Percentiles rank a stretch among this genome's conserved stretches.
phyloP scores from a whole-genome alignment of 2,329 filamentous ascomycete genomes.

The Arachnomyces sp. region DNA sequence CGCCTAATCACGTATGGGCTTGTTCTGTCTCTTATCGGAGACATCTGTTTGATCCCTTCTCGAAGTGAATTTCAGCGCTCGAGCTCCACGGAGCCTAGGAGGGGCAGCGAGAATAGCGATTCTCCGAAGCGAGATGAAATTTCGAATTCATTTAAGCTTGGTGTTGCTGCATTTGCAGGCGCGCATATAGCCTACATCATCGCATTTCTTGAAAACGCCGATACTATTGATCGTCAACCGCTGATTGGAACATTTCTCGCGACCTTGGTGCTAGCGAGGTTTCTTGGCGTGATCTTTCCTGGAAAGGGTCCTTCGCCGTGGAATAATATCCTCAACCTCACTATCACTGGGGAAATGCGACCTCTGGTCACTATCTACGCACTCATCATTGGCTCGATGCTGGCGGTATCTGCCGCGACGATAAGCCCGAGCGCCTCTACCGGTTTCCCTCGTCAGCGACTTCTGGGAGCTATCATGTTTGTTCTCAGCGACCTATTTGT shows the following conservation, averaged over 20 bases:
- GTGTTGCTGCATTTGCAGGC: constrained; percentile 21
- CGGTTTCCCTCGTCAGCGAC: constrained; percentile 14
- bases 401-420: constrained; percentile 18
- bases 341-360: constrained; percentile 18
- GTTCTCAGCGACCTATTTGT: constrained; percentile 25
- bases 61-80: constrained; percentile 15
- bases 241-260: constrained; percentile 13
- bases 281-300: constrained; percentile 22
- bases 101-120: background rate
- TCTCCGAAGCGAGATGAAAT: constrained; percentile 5
- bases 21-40: constrained; percentile 18
- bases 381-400: constrained; percentile 20
- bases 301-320: constrained; percentile 3
- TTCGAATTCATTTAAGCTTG: constrained; percentile 21
- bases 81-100: background rate
- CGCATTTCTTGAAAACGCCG: constrained; percentile 18
- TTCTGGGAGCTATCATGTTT: constrained; percentile 23
- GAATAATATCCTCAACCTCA: constrained; percentile 18
- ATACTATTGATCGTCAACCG: constrained; percentile 7
- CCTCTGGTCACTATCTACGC: constrained; percentile 19
- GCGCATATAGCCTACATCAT: constrained; percentile 23
- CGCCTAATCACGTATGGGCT: constrained; percentile 18
- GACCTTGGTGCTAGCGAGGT: constrained; percentile 16
- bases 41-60: constrained; percentile 21
- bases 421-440: constrained; percentile 3